A percentile compares a stretch with the other conserved stretches of the same genome.
Evolutionary conservation across 139 green algal genomes (phyloP).

Genomic region (Edaphochlamys debaryana): DNA sequence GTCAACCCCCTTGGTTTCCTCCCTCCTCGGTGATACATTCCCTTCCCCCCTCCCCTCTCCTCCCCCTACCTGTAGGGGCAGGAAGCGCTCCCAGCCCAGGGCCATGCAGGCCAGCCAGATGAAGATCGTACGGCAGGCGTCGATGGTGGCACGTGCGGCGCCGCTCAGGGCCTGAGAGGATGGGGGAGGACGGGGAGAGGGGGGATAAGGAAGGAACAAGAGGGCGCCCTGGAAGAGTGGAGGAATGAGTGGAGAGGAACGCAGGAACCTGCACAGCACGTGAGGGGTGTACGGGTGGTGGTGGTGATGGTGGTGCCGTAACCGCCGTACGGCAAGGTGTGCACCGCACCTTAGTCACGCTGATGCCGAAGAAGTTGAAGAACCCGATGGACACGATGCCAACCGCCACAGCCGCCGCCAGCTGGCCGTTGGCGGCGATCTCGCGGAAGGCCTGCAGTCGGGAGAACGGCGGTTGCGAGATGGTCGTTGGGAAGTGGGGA

Average conservation of each 20-base stretch:
- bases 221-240: too few species aligned
- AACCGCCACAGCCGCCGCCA: slow-evolving; percentile 33
- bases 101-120: slow-evolving; percentile 81
- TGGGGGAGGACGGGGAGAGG: slow-evolving; percentile 42
- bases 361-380: slow-evolving; percentile 89
- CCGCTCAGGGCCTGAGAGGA: slow-evolving; percentile 73
- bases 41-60: too few species aligned
- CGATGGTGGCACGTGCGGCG: slow-evolving; percentile 81
- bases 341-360: slow-evolving; percentile 48
- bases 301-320: too few species aligned
- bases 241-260: neutral
- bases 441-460: slow-evolving; percentile 21
- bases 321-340: too few species aligned
- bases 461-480: neutral
- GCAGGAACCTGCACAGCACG: too few species aligned
- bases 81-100: slow-evolving; percentile 88
- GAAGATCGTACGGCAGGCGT: slow-evolving; percentile 85
- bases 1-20: too few species aligned
- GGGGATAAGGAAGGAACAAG: neutral
- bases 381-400: slow-evolving; percentile 76
- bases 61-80: slow-evolving; percentile 71
- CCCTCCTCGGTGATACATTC: too few species aligned
- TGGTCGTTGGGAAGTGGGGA: too few species aligned
- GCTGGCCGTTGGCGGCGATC: slow-evolving; percentile 23
- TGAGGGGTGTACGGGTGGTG: too few species aligned